Evolutionary conservation across 2,329 filamentous ascomycete species (phyloP).

Genomic region (Aspergillus eucalypticola): DNA sequence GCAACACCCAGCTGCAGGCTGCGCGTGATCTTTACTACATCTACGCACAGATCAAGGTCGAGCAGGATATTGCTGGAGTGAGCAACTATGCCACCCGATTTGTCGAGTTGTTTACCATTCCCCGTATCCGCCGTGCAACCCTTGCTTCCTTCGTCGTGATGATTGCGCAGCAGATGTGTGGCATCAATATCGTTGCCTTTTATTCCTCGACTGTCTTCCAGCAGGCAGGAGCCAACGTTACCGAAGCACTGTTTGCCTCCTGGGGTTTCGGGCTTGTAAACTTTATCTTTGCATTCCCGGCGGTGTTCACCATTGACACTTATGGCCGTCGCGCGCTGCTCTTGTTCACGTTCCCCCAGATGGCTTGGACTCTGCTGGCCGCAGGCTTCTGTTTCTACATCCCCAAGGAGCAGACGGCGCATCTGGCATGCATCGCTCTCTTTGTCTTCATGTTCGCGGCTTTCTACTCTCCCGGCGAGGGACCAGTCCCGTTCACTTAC

Average conservation of each 20-base stretch:
- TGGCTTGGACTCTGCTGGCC: constrained; percentile 66
- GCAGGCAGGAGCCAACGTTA: constrained; percentile 57
- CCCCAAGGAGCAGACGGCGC: constrained; percentile 41
- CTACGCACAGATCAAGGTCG: constrained; percentile 53
- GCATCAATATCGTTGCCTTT: constrained; percentile 74
- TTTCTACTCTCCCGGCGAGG: constrained; percentile 67
- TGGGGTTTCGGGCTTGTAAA: constrained; percentile 67
- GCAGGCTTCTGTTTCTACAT: constrained; percentile 63
- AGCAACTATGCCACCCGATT: constrained; percentile 65
- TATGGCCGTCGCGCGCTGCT: constrained; percentile 64
- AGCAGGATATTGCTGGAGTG: constrained; percentile 43
- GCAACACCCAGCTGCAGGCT: constrained; percentile 61
- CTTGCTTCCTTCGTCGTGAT: constrained; percentile 77
- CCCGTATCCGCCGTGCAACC: constrained; percentile 60
- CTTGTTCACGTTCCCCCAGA: constrained; percentile 67
- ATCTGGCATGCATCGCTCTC: constrained; percentile 57
- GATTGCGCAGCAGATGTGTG: constrained; percentile 73
- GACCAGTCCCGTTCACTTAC: constrained; percentile 55
- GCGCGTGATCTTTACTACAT: constrained; percentile 65
- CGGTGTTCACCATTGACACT: constrained; percentile 67
- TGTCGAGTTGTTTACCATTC: constrained; percentile 51
- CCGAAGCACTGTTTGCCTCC: constrained; percentile 61
- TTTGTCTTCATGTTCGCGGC: constrained; percentile 67
- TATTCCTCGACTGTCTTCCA: constrained; percentile 64
- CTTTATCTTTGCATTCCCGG: constrained; percentile 66